These are phyloP conservation scores for Hypholoma fasciculare DNA, from an alignment of 768 basidiomycete species.

Conservation along the genomic window DNA sequence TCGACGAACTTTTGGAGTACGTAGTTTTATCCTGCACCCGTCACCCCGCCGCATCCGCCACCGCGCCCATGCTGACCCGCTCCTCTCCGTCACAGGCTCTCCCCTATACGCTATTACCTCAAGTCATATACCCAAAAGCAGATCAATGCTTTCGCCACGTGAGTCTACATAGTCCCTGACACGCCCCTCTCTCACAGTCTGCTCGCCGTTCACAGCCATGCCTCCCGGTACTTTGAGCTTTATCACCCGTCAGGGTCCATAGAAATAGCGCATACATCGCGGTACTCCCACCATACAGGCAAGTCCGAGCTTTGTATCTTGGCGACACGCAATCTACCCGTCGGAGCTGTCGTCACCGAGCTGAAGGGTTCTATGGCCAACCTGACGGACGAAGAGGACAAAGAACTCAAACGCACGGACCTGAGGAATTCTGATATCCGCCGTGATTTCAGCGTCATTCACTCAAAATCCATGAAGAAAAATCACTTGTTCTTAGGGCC, in stretches of 20 bases:
- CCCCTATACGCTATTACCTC: constrained; percentile 76
- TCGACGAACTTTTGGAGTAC: constrained; percentile 77
- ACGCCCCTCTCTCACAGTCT: constrained; percentile 17
- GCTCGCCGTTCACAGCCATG: constrained; percentile 56
- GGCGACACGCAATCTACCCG: constrained; percentile 69
- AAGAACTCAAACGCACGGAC: constrained; percentile 82
- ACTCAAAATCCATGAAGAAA: constrained; percentile 89
- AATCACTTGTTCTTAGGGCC: constrained; percentile 90
- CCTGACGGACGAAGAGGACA: constrained; percentile 82
- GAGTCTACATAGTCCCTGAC: constrained; percentile 41
- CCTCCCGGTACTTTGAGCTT: constrained; percentile 86
- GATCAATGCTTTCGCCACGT: constrained; percentile 92
- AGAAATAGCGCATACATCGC: constrained; percentile 86
- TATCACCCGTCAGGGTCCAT: constrained; percentile 83
- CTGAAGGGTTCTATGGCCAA: constrained; percentile 91
- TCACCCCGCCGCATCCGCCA: constrained; percentile 19
- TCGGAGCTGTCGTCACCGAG: constrained; percentile 78
- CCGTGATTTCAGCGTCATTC: constrained; percentile 88
- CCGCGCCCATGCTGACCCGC: constrained; percentile 14
- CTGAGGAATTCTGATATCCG: constrained; percentile 75
- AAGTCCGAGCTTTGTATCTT: constrained; percentile 89
- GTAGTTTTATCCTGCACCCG: constrained; percentile 30
- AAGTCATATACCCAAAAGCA: constrained; percentile 77
- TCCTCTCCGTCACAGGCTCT: constrained; percentile 48
- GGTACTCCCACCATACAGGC: constrained; percentile 84